phyloP scores from a whole-genome alignment of 306 rosid species.

The Myrica gale region DNA sequence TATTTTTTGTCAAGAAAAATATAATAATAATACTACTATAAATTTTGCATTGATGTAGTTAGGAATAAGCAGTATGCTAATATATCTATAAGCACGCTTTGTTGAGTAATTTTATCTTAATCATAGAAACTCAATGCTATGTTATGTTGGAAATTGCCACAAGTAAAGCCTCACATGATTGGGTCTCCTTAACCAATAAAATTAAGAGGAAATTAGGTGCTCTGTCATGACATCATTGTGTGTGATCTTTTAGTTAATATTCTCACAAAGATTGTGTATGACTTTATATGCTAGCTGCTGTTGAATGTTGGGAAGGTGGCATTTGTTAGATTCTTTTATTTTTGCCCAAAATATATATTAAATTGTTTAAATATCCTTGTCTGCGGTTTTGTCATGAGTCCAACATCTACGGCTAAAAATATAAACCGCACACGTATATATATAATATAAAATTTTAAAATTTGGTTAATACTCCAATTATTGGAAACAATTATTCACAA shows the following conservation, averaged over 20 bases:
- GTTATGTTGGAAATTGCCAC: neutral
- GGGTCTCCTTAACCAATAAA: neutral
- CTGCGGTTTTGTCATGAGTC: too few relatives aligned
- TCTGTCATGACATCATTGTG: neutral
- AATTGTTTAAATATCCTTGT: too few relatives aligned
- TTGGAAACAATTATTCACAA: neutral
- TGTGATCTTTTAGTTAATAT: neutral
- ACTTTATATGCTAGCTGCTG: too few relatives aligned
- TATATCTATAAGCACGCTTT: neutral
- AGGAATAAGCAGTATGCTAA: neutral
- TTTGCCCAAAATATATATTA: too few relatives aligned
- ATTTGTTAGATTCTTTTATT: neutral
- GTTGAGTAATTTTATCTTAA: too few relatives aligned
- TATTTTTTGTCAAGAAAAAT: too few relatives aligned
- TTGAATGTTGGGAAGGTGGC: neutral
- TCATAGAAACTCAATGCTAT: too few relatives aligned
- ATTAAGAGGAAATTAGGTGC: neutral
- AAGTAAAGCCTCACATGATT: neutral
- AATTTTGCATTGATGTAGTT: neutral
- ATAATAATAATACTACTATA: too few relatives aligned
- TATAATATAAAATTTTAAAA: too few relatives aligned
- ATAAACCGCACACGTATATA: too few relatives aligned
- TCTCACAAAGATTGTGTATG: neutral
- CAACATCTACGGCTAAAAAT: too few relatives aligned
- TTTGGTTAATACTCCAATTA: neutral